Evolutionary conservation across 306 rosid species (phyloP), one percentile per base, ranked within the genome.

Genomic region (Inga leiocalycina): DNA sequence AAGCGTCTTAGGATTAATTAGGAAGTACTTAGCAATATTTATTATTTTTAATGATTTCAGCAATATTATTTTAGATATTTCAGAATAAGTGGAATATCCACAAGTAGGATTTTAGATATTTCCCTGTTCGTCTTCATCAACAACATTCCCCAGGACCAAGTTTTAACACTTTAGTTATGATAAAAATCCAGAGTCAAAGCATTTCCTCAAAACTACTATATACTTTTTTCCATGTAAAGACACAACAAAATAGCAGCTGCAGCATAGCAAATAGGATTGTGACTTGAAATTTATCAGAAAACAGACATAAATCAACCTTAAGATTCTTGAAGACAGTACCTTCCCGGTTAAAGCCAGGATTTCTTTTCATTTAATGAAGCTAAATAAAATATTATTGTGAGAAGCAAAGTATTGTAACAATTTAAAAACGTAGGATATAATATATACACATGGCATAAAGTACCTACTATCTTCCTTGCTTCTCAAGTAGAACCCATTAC

Each of bases 381-480:
- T 62, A 76, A 71, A 75, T 17, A 56, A n/a, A 79, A 66, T 80
- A 54, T 57, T 71, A 45, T 17, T 24, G 44, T 69, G 57, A 62
- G 64, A 61, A 54, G 7, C 68, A 43, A 46, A 24, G n/a, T 34
- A 57, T 19, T 57, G 24, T n/a, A 10, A 57, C 64, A 57, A 6
- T 20, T 20, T 57, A 57, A 57, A 20, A 39, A 20, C 35, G 49
- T 10, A 52, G 12, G 30, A 54, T 22, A 45, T 65, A 34, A 19
- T 6, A 22, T 24, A 30, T 32, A 66, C 37, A 24, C 17, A 30
- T 15, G 34, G 39, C 48, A n/a, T 22, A 34, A 11, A 22, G 10
- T 48, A 71, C 24, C 6, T 24, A 76, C 6, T 34, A n/a, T 43
- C 57, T 34, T 61, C 19, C 68, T 72, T 20, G 16, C 46, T 51